Percentiles rank a stretch among this genome's conserved stretches.
Conservation (phyloP, 164 flowering plant genomes). For the Sextonia rubra region DNA sequence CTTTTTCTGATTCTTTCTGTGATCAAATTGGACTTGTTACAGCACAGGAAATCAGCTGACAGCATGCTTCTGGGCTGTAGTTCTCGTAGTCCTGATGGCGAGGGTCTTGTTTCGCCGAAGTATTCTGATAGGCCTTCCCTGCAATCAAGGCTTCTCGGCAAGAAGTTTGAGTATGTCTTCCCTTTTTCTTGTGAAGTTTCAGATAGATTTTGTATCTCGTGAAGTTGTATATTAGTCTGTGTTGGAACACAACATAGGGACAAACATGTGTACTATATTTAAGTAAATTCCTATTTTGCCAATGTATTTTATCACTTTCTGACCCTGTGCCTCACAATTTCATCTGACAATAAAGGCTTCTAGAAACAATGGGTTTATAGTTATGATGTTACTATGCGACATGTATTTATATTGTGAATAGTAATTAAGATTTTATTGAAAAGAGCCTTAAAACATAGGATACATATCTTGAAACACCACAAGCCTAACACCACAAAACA, state of each 20-base stretch:
- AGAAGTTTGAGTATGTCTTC: constrained; percentile 71
- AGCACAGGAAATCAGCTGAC: constrained; percentile 86
- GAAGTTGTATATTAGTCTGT: not conserved
- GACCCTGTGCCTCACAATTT: not conserved
- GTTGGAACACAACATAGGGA: not conserved
- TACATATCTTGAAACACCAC: too few species aligned
- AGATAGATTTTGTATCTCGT: not conserved
- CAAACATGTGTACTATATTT: not conserved
- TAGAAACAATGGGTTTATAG: too few species aligned
- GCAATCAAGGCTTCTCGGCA: constrained; percentile 97
- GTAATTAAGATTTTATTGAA: too few species aligned
- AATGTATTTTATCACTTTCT: not conserved
- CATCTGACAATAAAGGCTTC: too few species aligned
- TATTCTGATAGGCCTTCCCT: constrained; percentile 94
- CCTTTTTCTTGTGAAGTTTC: not conserved
- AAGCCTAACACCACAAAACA: too few species aligned
- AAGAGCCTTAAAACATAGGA: too few species aligned
- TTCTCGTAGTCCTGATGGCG: constrained; percentile 79
- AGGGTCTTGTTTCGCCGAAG: constrained; percentile 74
- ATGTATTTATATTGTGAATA: too few species aligned
- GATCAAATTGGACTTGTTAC: constrained; percentile 23
- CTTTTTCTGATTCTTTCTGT: not conserved
- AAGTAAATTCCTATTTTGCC: not conserved
- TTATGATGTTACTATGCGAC: too few species aligned
- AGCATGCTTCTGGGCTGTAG: constrained; percentile 77